Base-by-base conservation (phyloP, 129 eudicot genomes). In the Ambrosia artemisiifolia region DNA sequence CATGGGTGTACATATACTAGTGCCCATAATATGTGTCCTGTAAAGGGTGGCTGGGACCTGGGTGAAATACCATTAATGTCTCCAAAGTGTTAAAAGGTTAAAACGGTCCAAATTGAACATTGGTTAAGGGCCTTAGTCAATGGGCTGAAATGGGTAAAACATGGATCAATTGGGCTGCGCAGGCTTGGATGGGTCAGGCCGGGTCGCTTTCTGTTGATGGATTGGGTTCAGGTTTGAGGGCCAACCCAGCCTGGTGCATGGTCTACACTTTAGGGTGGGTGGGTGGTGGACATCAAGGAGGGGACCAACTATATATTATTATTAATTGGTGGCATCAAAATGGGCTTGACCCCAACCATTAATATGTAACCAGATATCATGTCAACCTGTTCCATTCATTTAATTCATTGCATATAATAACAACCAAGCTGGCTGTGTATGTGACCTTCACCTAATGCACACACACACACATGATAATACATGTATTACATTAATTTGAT, bases 371-470 rank as follows among this genome's bases (percentile, higher is more conserved):
- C 82, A 78, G 77, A 71, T 50, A 64, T 63, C 68, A 53, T 78
- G 73, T 78, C 62, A 71, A 70, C 40, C 67, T 78, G 77, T 71
- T 77, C 67, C 76, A 67, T 19, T 63, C 77, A 64, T 63, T 71
- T 69, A 77, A 61, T 71, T 70, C 77, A 63, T 71, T 70, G 40
- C 64, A 36, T 61, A 63, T 44, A 70, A 38, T 62, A 62, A 47
- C 65, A 49, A 77, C 81, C 44, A 70, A 78, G 66, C 82, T 71
- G 81, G 63, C 76, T 62, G 38, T 59, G 6, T 70, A 20, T 64
- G 64, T 51, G 82, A 78, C 82, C 77, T 71, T 78, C 82, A 63
- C 80, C 80, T 76, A 76, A 76, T 76, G 68, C 74, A 19, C 80
- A 28, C 73, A 35, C 71, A 61, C 78, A 63, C 70, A 68, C 54